Conservation (phyloP, 1,139 yeast genomes). For the Candida sp. region DNA sequence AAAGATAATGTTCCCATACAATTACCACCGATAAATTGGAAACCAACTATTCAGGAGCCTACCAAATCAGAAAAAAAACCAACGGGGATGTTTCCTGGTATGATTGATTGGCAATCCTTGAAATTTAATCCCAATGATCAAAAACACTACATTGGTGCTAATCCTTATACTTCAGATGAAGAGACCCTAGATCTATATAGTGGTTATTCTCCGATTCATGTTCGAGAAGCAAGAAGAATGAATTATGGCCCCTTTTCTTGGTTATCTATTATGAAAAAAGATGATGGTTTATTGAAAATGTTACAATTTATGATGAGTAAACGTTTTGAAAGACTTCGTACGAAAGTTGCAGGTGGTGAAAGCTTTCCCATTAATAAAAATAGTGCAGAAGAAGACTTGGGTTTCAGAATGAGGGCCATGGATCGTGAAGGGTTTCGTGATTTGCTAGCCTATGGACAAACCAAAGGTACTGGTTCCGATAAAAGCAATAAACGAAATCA, state of each 20-base stretch:
- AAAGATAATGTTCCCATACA: constrained; percentile 5
- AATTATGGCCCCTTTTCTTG: constrained; percentile 40
- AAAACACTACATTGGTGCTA: constrained; percentile 20
- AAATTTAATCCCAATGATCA: constrained; percentile 9
- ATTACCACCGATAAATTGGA: constrained; percentile 13
- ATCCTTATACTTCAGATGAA: constrained; percentile 20
- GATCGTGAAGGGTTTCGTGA: constrained; percentile 29
- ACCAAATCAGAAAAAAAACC: neutral
- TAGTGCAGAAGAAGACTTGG: constrained; percentile 9
- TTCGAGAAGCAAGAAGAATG: constrained; percentile 22
- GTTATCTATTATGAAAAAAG: constrained; percentile 34
- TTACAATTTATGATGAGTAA: constrained; percentile 10
- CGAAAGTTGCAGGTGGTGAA: constrained; percentile 1
- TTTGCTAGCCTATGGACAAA: constrained; percentile 18
- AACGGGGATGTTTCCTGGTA: neutral
- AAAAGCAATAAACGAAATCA: neutral
- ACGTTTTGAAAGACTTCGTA: constrained; percentile 2
- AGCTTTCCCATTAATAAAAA: neutral
- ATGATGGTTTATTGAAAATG: constrained; percentile 20
- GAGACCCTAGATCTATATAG: constrained; percentile 30
- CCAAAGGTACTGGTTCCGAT: no score
- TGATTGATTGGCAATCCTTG: constrained; percentile 6
- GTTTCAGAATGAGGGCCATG: constrained; percentile 21
- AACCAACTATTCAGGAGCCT: constrained; percentile 1
- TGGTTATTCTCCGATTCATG: constrained; percentile 24